Conservation (phyloP, 164 flowering plant genomes). For the Vitis amurensis region DNA sequence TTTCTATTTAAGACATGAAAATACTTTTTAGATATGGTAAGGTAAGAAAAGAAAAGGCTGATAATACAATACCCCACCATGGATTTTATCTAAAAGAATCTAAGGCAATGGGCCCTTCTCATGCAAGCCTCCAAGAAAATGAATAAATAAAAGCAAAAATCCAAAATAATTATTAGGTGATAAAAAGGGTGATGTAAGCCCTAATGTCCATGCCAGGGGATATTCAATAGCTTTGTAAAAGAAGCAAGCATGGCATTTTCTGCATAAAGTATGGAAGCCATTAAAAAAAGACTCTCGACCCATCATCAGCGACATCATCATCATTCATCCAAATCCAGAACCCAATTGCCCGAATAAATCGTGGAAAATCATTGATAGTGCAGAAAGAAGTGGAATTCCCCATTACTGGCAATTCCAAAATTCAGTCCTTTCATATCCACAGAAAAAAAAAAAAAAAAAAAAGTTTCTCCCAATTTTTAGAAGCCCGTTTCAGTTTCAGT, state of each 20-base stretch:
- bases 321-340: not conserved
- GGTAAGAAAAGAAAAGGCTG: too few relatives aligned
- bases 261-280: slow-evolving; percentile 9
- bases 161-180: not conserved
- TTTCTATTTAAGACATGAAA: too few relatives aligned
- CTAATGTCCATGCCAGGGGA: slow-evolving; percentile 9
- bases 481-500: too few relatives aligned
- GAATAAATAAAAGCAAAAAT: not conserved
- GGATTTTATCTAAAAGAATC: too few relatives aligned
- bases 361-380: too few relatives aligned
- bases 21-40: too few relatives aligned
- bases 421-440: too few relatives aligned
- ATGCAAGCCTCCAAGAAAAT: not conserved
- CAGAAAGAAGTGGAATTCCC: too few relatives aligned
- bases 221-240: slow-evolving; percentile 8
- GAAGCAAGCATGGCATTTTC: slow-evolving; percentile 18
- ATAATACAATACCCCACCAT: too few relatives aligned
- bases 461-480: too few relatives aligned
- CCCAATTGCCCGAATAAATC: not conserved
- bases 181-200: not conserved
- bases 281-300: not conserved
- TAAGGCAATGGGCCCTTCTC: not conserved
- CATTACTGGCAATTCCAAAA: too few relatives aligned
- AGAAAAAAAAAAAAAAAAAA: too few relatives aligned
- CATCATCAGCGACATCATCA: not conserved